Evolutionary conservation across 805 yeast species (phyloP).

Genomic region (Wickerhamomyces sydowiorum): DNA sequence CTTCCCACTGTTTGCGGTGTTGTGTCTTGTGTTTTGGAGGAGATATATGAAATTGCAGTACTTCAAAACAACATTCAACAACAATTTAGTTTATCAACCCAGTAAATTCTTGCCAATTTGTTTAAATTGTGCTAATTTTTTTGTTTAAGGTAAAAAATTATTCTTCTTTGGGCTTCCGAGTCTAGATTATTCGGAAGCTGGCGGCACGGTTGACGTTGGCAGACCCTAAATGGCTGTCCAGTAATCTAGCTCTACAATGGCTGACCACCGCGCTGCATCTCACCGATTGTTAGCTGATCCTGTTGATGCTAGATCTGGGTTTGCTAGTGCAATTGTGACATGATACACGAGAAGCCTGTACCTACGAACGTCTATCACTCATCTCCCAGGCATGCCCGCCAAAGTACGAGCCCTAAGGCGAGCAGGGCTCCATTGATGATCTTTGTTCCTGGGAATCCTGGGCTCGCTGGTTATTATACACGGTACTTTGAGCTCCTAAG

Average conservation of each 20-base stretch:
- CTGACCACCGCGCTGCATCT: too few relatives aligned
- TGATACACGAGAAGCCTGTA: not conserved
- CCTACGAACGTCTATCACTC: not conserved
- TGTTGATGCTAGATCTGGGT: not conserved
- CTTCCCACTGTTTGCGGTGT: too few relatives aligned
- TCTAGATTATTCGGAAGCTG: not conserved
- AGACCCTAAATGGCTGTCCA: too few relatives aligned
- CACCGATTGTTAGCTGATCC: not conserved
- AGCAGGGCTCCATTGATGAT: slow-evolving; percentile 35
- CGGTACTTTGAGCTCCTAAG: slow-evolving; percentile 44
- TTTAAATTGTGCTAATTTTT: not conserved
- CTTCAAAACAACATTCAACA: too few relatives aligned
- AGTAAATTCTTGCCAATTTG: not conserved
- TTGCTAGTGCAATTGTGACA: not conserved
- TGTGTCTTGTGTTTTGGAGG: too few relatives aligned
- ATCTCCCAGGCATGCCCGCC: too few relatives aligned
- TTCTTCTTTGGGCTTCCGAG: not conserved
- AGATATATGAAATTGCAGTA: too few relatives aligned
- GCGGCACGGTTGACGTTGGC: not conserved
- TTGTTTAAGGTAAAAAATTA: not conserved
- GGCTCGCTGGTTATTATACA: slow-evolving; percentile 58
- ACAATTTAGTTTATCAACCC: not conserved
- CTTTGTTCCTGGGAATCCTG: slow-evolving; percentile 77
- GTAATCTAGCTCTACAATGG: not conserved
- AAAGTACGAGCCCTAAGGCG: too few relatives aligned